Conservation (phyloP, 2,329 filamentous ascomycete species). For the Claviceps arundinis region DNA sequence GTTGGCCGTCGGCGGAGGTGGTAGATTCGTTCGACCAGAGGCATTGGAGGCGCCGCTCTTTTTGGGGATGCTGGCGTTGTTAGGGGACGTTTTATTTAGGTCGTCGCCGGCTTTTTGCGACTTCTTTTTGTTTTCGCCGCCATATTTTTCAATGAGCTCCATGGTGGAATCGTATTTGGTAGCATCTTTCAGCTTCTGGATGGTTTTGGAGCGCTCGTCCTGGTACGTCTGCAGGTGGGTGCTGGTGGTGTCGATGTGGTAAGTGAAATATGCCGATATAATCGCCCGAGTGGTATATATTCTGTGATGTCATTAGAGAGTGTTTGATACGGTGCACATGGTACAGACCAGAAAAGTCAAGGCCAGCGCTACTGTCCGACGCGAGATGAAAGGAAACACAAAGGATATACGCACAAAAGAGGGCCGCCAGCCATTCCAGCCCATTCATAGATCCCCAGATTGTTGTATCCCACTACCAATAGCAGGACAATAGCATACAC, state of each 20-base stretch:
- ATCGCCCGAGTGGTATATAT: conserved; percentile 62
- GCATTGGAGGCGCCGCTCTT: conserved; percentile 5
- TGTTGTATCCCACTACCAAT: conserved; percentile 72
- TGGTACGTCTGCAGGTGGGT: conserved; percentile 60
- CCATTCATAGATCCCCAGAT: conserved; percentile 67
- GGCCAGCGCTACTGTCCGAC: no score
- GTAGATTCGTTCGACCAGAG: conserved; percentile 30
- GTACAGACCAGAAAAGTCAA: background rate
- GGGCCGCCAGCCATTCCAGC: conserved; percentile 67
- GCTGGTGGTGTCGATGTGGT: conserved; percentile 59
- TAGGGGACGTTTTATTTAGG: conserved; percentile 5
- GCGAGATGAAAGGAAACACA: no score
- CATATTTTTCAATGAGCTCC: conserved; percentile 88
- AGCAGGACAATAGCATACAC: conserved; percentile 70
- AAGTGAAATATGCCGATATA: conserved; percentile 63
- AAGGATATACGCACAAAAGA: conserved; percentile 43
- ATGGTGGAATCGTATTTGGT: conserved; percentile 95
- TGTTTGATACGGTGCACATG: no score
- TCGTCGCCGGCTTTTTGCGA: conserved; percentile 4
- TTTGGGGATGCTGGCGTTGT: background rate
- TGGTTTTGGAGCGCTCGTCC: conserved; percentile 70
- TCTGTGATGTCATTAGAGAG: conserved; percentile 29
- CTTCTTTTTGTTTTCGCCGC: conserved; percentile 41
- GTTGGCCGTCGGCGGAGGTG: conserved; percentile 50
- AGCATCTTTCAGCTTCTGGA: conserved; percentile 85